Percentiles rank a stretch among this genome's conserved stretches.
These are phyloP conservation scores for Penicillium steckii DNA, from an alignment of 495 filamentous ascomycete genomes.

Conservation along the genomic window DNA sequence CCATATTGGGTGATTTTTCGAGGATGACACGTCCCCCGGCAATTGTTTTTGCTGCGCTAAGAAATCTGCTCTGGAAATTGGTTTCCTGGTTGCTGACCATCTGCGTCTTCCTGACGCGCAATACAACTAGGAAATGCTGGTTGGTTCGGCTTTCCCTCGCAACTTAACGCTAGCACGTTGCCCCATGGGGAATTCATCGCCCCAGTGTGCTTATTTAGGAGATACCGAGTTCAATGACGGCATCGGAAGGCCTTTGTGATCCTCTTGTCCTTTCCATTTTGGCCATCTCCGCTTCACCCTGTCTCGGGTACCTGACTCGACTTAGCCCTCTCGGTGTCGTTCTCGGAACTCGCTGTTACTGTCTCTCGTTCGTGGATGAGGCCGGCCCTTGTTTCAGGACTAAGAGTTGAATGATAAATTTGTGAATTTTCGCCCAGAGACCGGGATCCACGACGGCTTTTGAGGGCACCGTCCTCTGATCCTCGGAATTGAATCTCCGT, in stretches of 20 bases:
- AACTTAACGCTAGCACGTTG: background rate
- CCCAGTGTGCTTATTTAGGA: background rate
- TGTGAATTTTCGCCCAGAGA: background rate
- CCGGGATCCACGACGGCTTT: background rate
- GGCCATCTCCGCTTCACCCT: background rate
- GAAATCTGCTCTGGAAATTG: background rate
- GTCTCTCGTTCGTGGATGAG: background rate
- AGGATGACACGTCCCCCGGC: background rate
- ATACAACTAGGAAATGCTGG: background rate
- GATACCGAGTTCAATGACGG: background rate
- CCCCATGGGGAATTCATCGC: background rate
- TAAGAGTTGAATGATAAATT: background rate
- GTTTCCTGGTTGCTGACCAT: background rate
- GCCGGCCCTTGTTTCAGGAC: background rate
- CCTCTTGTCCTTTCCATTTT: background rate
- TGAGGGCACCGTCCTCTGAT: background rate
- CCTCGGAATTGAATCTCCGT: background rate
- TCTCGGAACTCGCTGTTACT: background rate
- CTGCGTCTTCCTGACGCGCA: background rate
- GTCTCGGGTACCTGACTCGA: background rate
- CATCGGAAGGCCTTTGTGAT: background rate
- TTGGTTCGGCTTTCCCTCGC: background rate
- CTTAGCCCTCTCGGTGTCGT: background rate
- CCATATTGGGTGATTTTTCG: background rate
- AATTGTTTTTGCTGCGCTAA: background rate